These are phyloP conservation scores for Silene noctiflora DNA, from an alignment of 179 eudicot species.

Conservation along the genomic window DNA sequence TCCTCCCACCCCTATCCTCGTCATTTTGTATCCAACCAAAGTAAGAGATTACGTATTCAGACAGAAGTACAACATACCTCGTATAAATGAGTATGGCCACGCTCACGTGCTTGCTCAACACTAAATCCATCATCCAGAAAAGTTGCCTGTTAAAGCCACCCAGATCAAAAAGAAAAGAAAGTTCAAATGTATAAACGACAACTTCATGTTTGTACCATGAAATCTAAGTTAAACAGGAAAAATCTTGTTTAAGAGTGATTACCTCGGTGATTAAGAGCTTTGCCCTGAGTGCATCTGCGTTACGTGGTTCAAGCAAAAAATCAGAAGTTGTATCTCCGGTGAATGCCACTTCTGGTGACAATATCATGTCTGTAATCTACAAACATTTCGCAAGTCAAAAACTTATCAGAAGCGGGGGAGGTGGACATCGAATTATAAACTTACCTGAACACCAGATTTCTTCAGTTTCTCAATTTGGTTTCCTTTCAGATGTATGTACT, in stretches of 20 bases:
- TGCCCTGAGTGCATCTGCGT: conserved; percentile 93
- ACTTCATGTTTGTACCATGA: neutral
- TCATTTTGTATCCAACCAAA: neutral
- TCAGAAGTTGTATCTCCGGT: conserved; percentile 95
- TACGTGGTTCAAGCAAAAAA: conserved; percentile 81
- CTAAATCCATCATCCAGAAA: conserved; percentile 73
- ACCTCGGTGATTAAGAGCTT: conserved; percentile 93
- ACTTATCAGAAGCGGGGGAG: conserved; percentile 10
- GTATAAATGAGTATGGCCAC: conserved; percentile 87
- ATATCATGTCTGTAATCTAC: conserved; percentile 85
- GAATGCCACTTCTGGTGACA: conserved; percentile 94
- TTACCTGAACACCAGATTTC: conserved; percentile 88
- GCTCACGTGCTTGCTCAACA: conserved; percentile 87
- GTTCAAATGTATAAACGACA: neutral
- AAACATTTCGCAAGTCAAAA: conserved; percentile 25
- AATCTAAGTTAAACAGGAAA: neutral
- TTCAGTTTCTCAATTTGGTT: conserved; percentile 88
- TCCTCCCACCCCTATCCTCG: too few relatives aligned
- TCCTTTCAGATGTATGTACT: conserved; percentile 79
- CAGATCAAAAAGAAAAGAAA: neutral
- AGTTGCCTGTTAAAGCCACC: conserved; percentile 57
- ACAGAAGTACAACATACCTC: conserved; percentile 47
- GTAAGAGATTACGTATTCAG: neutral
- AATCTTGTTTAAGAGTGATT: neutral
- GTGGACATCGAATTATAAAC: conserved; percentile 11